A percentile compares a stretch with the other conserved stretches of the same genome.
Evolutionary conservation across 805 yeast species (phyloP).

Genomic region (Wickerhamomyces pijperi): DNA sequence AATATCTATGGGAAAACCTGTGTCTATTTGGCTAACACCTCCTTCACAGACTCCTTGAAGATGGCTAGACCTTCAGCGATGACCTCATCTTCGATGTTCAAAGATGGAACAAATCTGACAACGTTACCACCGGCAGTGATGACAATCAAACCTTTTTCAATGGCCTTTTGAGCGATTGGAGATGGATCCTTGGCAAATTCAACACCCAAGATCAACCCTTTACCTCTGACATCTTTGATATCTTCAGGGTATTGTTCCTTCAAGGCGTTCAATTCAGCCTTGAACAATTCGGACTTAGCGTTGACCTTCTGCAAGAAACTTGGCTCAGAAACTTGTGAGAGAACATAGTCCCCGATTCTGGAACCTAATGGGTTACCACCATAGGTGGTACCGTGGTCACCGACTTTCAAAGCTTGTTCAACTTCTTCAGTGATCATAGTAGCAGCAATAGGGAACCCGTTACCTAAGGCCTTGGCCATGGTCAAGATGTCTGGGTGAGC

Average conservation of each 20-base stretch:
- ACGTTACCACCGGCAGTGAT: conserved; percentile 92
- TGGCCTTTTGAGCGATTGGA: conserved; percentile 51
- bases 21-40: conserved; percentile 12
- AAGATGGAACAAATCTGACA: conserved; percentile 83
- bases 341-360: conserved; percentile 67
- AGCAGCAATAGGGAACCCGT: conserved; percentile 95
- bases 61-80: conserved; percentile 64
- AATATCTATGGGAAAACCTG: too few species aligned
- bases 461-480: conserved; percentile 92
- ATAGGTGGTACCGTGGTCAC: conserved; percentile 96
- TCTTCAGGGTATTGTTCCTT: conserved; percentile 46
- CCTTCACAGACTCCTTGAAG: conserved; percentile 43
- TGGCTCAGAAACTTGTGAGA: conserved; percentile 51
- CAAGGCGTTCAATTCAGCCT: conserved; percentile 35
- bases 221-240: conserved; percentile 69
- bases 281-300: conserved; percentile 47
- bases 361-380: conserved; percentile 96
- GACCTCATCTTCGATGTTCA: conserved; percentile 64
- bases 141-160: conserved; percentile 71
- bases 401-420: conserved; percentile 63
- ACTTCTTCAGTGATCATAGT: conserved; percentile 77
- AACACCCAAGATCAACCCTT: conserved; percentile 78
- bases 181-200: conserved; percentile 61
- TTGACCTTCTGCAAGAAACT: conserved; percentile 52
- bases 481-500: conserved; percentile 94